Conservation (phyloP, 768 basidiomycete species). For the Rubroboletus pulcherrimus region DNA sequence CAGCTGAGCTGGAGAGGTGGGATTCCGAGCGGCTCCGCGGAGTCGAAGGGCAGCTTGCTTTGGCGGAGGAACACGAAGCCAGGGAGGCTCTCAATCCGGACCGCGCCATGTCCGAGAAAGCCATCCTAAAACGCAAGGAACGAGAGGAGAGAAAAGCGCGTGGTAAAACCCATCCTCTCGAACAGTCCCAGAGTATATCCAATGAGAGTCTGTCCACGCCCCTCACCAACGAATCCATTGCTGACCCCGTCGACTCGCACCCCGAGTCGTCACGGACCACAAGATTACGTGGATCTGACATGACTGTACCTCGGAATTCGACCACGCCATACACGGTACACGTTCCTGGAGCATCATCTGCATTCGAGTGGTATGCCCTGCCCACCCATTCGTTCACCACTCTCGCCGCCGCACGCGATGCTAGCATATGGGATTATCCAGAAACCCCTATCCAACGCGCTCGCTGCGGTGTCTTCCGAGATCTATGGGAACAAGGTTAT, state of each 20-base stretch:
- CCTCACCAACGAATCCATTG: not conserved
- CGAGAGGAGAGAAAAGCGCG: conserved; percentile 50
- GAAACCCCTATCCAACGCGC: conserved; percentile 62
- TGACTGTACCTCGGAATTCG: conserved; percentile 8
- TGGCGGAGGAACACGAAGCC: conserved; percentile 47
- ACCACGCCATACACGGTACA: conserved; percentile 47
- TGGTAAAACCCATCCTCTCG: conserved; percentile 5
- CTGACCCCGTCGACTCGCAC: not conserved
- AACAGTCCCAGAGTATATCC: not conserved
- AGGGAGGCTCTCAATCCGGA: conserved; percentile 38
- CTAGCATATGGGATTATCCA: conserved; percentile 78
- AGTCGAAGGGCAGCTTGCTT: conserved; percentile 45
- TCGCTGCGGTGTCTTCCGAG: conserved; percentile 73
- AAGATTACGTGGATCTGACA: not conserved
- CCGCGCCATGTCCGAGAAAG: conserved; percentile 55
- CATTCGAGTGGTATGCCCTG: conserved; percentile 66
- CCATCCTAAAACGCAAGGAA: conserved; percentile 67
- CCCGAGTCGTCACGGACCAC: not conserved
- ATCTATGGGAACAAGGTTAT: conserved; percentile 78
- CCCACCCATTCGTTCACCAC: conserved; percentile 44
- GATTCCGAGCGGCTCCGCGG: conserved; percentile 44
- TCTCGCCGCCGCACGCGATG: conserved; percentile 56
- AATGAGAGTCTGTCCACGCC: conserved; percentile 9
- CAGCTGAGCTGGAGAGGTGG: conserved; percentile 51
- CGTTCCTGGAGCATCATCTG: conserved; percentile 61